A percentile compares a stretch with the other conserved stretches of the same genome.
These are phyloP conservation scores for Rhynchospora pubera DNA, from an alignment of 176 grass and related monocot species.

Conservation along the genomic window DNA sequence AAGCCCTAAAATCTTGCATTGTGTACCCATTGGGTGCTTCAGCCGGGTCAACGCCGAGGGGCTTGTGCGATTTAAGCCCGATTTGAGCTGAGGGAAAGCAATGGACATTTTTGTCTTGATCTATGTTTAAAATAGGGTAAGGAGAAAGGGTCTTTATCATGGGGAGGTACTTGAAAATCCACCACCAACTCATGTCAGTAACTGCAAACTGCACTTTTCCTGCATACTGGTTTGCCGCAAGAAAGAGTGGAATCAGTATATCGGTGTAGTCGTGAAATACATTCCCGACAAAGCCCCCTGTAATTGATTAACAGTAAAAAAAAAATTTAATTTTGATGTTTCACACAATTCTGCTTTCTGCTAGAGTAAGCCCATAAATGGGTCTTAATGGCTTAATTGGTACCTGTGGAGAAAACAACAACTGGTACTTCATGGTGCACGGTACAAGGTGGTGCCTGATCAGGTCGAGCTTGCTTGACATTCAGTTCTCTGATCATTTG, in stretches of 20 bases:
- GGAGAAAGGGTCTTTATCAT: slow-evolving; percentile 23
- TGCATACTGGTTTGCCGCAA: slow-evolving; percentile 20
- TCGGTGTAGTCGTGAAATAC: slow-evolving; percentile 38
- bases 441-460: slow-evolving; percentile 26
- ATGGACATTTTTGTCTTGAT: slow-evolving; percentile 23
- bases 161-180: slow-evolving; percentile 27
- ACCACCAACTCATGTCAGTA: slow-evolving; percentile 28
- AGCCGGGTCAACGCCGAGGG: slow-evolving; percentile 15
- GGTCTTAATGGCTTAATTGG: background rate
- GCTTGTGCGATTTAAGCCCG: slow-evolving; percentile 24
- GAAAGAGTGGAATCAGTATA: slow-evolving; percentile 34
- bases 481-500: slow-evolving; percentile 28
- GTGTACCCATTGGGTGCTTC: slow-evolving; percentile 25
- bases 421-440: slow-evolving; percentile 26
- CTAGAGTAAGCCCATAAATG: too few relatives aligned
- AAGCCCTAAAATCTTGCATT: slow-evolving; percentile 30
- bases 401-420: slow-evolving; percentile 32
- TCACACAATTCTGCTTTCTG: too few relatives aligned
- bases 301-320: background rate
- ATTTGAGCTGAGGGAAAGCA: slow-evolving; percentile 29
- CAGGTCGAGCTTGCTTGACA: background rate
- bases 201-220: slow-evolving; percentile 27
- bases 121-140: slow-evolving; percentile 28
- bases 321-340: too few relatives aligned
- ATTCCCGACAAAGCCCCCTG: slow-evolving; percentile 30